Evolutionary conservation across 1,284 basidiomycete genomes (phyloP), one percentile per base, ranked within the genome.

Genomic region (Microbotryum intermedium): DNA sequence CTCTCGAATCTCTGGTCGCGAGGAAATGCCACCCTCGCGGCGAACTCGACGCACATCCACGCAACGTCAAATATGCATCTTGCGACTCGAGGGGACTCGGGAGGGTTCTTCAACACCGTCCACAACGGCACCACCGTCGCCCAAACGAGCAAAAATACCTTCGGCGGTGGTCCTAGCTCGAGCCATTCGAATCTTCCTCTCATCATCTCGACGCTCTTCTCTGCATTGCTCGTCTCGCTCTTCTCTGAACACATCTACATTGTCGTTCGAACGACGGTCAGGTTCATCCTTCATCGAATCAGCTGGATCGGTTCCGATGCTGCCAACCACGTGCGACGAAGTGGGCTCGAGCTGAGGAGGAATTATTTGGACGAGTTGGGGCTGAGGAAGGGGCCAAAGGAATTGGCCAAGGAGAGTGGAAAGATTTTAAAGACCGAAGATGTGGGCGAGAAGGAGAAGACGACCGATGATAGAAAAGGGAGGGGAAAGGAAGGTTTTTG

Each of bases 181-280:
- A 50, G 8, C 23, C 23, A 21, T 20, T 10, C 25, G 44, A 16
- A 49, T 53, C 28, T 67, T 47, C 16, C 50, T 21, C 42, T 58
- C 7, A 57, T 71, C 59, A 55, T 55, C 39, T 34, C 55, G 2
- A 59, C 60, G 21, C 58, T 92, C 16, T 69, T 83, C 55, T 83
- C 83, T 21, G 84, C 90, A 26, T 76, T 85, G 25, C 76, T 92
- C 39, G 78, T 90, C 45, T 86, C 89, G 1, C 79, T 94, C 48
- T 79, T 82, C 4, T 85, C 89, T 16, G 86, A 83, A 46, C 91
- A 94, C 74, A 84, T 80, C n/a, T 91, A 84, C 75, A 77, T 90
- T 62, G 66, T 89, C 34, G 72, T 87, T 4, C 52, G 64, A 39
- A 52, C 34, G 1, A 20, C 25, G 6, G 54, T 58, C 50, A 80